These are phyloP conservation scores for Citrus hindsii DNA, from an alignment of 345 rosid genomes.

Conservation along the genomic window DNA sequence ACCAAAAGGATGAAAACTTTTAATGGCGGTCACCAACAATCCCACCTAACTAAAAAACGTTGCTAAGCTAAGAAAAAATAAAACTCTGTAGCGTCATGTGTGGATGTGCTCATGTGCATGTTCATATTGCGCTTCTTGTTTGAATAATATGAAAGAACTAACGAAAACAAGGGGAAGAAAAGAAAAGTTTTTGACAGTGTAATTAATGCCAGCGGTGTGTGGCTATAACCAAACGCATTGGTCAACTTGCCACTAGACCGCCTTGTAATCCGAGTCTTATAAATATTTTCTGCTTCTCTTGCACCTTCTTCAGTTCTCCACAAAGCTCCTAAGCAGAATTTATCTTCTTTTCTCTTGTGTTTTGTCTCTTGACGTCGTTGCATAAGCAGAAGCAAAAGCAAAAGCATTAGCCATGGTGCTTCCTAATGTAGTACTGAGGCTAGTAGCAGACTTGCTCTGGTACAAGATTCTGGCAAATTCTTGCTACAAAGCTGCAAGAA, in stretches of 20 bases:
- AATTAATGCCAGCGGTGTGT: slow-evolving; percentile 41
- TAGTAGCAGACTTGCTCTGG: slow-evolving; percentile 59
- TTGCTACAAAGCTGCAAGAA: slow-evolving; percentile 61
- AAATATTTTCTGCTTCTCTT: slow-evolving; percentile 27
- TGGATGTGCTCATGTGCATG: neutral
- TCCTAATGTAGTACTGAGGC: slow-evolving; percentile 42
- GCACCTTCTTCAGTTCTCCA: slow-evolving; percentile 19
- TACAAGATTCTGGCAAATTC: slow-evolving; percentile 60
- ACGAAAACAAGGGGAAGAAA: neutral
- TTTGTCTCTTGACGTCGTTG: neutral
- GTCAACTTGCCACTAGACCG: slow-evolving; percentile 16
- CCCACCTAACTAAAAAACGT: slow-evolving; percentile 22
- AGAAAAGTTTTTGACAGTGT: slow-evolving; percentile 2
- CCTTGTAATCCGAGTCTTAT: slow-evolving; percentile 24
- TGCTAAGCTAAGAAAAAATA: neutral
- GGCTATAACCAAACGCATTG: slow-evolving; percentile 24
- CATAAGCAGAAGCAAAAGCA: neutral
- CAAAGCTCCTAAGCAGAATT: neutral
- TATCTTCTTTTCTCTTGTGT: neutral
- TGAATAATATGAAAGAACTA: neutral
- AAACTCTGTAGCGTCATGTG: no score
- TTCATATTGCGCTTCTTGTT: neutral
- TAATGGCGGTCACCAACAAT: slow-evolving; percentile 43
- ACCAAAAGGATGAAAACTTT: no score
- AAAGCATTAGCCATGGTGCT: slow-evolving; percentile 43